Percentiles rank a stretch among this genome's conserved stretches.
Evolutionary conservation across 768 basidiomycete species (phyloP).

Genomic region (Ramaria rubella): DNA sequence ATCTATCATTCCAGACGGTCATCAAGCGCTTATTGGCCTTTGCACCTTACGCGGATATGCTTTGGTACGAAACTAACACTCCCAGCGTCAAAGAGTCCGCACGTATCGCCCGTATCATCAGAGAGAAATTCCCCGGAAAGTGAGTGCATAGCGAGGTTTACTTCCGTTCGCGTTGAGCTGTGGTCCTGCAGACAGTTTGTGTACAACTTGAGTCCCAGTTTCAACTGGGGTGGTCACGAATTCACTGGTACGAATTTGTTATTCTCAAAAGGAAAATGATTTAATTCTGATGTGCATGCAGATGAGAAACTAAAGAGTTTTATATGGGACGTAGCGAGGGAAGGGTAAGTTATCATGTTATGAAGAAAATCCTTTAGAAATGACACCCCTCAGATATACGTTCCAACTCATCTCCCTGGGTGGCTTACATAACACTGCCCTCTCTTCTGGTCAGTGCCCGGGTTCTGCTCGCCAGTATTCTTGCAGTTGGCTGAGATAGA

Average conservation of each 20-base stretch:
- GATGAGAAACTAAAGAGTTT: conserved; percentile 77
- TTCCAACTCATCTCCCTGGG: conserved; percentile 86
- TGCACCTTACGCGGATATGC: conserved; percentile 80
- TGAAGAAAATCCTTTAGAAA: conserved; percentile 10
- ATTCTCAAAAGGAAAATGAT: not conserved
- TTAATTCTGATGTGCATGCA: conserved; percentile 14
- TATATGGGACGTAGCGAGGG: conserved; percentile 84
- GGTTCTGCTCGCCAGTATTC: not conserved
- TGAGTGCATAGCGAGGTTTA: conserved; percentile 23
- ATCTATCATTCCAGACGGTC: conserved; percentile 45
- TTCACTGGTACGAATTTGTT: conserved; percentile 47
- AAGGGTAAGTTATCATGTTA: conserved; percentile 46
- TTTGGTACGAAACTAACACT: conserved; percentile 92
- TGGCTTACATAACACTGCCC: conserved; percentile 82
- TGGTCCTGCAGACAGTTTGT: conserved; percentile 63
- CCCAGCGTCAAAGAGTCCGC: conserved; percentile 77
- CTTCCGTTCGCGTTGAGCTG: not conserved
- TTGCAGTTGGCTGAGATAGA: not conserved
- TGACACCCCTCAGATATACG: conserved; percentile 57
- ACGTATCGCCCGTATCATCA: conserved; percentile 69
- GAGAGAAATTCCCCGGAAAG: conserved; percentile 69
- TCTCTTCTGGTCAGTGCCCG: conserved; percentile 53
- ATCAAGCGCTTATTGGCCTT: conserved; percentile 74
- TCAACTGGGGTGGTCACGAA: conserved; percentile 85
- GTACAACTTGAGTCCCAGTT: conserved; percentile 90